Percentiles rank a stretch among this genome's conserved stretches.
Evolutionary conservation across 176 grass and related monocot species (phyloP).

Genomic region (Oryza brachyantha): DNA sequence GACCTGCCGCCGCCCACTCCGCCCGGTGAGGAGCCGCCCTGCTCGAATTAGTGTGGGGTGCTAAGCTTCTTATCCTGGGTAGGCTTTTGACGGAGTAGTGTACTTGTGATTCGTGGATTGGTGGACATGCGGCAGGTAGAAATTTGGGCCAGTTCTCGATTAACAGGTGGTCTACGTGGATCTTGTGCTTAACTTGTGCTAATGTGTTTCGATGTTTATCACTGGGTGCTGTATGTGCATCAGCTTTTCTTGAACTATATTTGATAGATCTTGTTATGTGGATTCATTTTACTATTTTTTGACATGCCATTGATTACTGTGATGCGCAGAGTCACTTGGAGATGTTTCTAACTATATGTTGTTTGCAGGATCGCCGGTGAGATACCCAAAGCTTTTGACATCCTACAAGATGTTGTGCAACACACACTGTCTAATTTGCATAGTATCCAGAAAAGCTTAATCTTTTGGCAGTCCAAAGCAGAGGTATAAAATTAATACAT

Average conservation of each 20-base stretch:
- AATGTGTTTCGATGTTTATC: background rate
- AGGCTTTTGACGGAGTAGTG: background rate
- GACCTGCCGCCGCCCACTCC: slow-evolving; percentile 17
- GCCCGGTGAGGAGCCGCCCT: slow-evolving; percentile 36
- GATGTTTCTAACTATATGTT: background rate
- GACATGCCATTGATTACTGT: background rate
- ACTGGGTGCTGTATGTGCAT: background rate
- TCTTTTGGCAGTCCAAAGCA: slow-evolving; percentile 72
- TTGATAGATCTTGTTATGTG: slow-evolving; percentile 1
- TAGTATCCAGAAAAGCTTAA: slow-evolving; percentile 78
- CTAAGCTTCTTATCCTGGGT: background rate
- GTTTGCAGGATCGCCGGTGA: slow-evolving; percentile 52
- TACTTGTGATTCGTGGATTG: background rate
- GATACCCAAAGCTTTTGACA: slow-evolving; percentile 55
- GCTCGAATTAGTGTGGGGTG: background rate
- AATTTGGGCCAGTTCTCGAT: background rate
- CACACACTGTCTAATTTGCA: slow-evolving; percentile 62
- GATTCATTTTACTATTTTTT: background rate
- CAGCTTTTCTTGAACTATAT: background rate
- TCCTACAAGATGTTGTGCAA: slow-evolving; percentile 79
- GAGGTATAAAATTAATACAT: slow-evolving; percentile 49
- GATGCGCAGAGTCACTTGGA: background rate
- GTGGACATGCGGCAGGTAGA: background rate
- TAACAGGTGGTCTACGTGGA: background rate
- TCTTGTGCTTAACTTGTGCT: background rate